Evolutionary conservation across 148 eudicot genomes (phyloP), one percentile per base, ranked within the genome.

Genomic region (Vaccinium darrowii): DNA sequence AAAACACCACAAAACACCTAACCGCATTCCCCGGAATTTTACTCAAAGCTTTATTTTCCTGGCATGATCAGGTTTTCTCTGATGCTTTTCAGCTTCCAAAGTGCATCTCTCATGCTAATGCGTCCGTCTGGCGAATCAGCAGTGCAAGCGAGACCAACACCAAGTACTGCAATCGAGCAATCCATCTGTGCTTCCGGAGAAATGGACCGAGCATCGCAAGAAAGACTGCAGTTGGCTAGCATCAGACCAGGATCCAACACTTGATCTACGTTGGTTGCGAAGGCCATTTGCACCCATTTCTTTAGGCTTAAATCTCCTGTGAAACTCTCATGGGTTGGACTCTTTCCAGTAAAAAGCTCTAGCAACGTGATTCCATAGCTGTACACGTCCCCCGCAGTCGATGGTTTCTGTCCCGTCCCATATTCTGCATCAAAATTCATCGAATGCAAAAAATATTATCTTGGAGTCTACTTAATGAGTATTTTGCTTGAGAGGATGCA

Each of bases 291-390:
- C 76, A 93, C 92, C 94, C 92, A 92, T 65, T 73, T 79, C 65
- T 82, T 81, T 75, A 92, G 82, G 76, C 82, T 88, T 65, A 88
- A 82, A 10, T 83, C 91, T 21, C 84, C 90, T 36, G 80, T 83
- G 57, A 87, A 90, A 77, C 11, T 82, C 75, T 82, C 89, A 58
- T 88, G 81, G n/a, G 82, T 90, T 18, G 94, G 92, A 33, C 87
- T 89, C 85, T 85, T 92, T 30, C 90, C 91, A 0, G 94, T 92
- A 60, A 92, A 90, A 76, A 92, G 80, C 90, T 90, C 94, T 50
- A 92, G 85, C 65, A 92, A 76, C 69, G 88, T 86, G n/a, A 92
- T 88, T 39, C 94, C 92, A 52, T 82, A 92, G 87, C 91, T 92
- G 77, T 89, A 92, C 67, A 90, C 90, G 67, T 92, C 94, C 81